Base-by-base conservation (phyloP, 345 rosid species). In the Barbarea vulgaris region DNA sequence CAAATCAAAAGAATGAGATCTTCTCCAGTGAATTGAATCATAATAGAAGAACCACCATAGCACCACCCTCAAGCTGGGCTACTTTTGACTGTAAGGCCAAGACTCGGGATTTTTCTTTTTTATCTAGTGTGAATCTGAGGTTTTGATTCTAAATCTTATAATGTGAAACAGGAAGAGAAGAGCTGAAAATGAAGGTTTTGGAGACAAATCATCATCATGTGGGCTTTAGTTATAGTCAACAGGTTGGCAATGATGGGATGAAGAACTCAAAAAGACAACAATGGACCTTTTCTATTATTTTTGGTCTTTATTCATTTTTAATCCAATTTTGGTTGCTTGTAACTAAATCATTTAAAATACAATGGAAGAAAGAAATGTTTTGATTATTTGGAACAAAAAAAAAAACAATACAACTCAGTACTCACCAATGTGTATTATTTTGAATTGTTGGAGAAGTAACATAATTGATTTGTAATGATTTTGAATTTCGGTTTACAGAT, bases 81-180 rank as follows among this genome's bases (percentile, higher is more conserved):
- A 88, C 88, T 67, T 90, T 90, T 39, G 89, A 90, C 22, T 90
- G 91, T 86, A 78, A 81, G 87, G 41, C 68, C 50, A 54, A 44
- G 48, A 41, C 15, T 63, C 9, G 0, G 6, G 1, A 2, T 4
- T 6, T 34, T 34, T 30, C 3, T 0, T 33, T 33, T 18, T 5
- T 7, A 18, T 11, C 31, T 59, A 37, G 4, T 63, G 31, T 30
- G 10, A 66, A 17, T 58, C 1, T 10, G 12, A 60, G 7, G 42
- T 54, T 69, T 53, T 62, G 28, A 39, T 60, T 69, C 9, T 9
- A 31, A 70, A 34, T 19, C 54, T 36, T 28, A 6, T 36, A 14
- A 55, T 77, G 46, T 71, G 48, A 37, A 70, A 70, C 47, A 77
- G 80, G 76, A 77, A 42, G 80, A 76, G 57, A 69, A 61, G 51